A percentile compares a stretch with the other conserved stretches of the same genome.
Conservation (phyloP, 148 eudicot genomes). For the Rhododendron henanense region DNA sequence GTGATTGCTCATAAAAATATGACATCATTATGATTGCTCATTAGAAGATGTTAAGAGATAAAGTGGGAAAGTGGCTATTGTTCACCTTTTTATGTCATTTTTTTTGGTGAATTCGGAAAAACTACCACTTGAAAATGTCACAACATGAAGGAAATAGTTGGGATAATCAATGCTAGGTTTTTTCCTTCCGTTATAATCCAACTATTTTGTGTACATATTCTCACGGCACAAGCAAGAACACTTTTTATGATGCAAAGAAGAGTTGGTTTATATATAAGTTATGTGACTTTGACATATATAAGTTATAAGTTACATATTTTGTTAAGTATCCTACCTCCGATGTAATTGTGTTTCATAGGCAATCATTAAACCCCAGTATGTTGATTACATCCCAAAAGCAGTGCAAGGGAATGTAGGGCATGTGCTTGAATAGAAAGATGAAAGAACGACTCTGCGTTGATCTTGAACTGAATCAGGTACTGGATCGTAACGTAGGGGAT, state of each 20-base stretch:
- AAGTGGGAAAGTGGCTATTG: background rate
- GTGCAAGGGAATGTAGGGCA: slow-evolving; percentile 84
- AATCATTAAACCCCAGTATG: slow-evolving; percentile 90
- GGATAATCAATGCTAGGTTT: background rate
- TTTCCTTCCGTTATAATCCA: no score
- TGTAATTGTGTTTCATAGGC: slow-evolving; percentile 37
- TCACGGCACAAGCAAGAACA: background rate
- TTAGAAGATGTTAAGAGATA: background rate
- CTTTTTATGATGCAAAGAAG: background rate
- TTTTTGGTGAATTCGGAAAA: background rate
- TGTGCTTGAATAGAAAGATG: slow-evolving; percentile 75
- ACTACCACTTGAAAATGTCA: background rate
- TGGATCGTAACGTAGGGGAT: slow-evolving; percentile 88
- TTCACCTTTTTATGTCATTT: background rate
- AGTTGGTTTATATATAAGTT: background rate
- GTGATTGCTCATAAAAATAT: background rate
- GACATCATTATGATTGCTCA: background rate
- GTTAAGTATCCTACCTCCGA: background rate
- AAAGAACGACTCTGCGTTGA: slow-evolving; percentile 63
- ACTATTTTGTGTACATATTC: background rate
- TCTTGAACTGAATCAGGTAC: slow-evolving; percentile 76
- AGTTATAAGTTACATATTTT: background rate
- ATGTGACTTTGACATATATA: background rate
- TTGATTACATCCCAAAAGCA: slow-evolving; percentile 92
- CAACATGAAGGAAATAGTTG: background rate